Conservation (phyloP, 768 basidiomycete genomes). For the Atractiella rhizophila region DNA sequence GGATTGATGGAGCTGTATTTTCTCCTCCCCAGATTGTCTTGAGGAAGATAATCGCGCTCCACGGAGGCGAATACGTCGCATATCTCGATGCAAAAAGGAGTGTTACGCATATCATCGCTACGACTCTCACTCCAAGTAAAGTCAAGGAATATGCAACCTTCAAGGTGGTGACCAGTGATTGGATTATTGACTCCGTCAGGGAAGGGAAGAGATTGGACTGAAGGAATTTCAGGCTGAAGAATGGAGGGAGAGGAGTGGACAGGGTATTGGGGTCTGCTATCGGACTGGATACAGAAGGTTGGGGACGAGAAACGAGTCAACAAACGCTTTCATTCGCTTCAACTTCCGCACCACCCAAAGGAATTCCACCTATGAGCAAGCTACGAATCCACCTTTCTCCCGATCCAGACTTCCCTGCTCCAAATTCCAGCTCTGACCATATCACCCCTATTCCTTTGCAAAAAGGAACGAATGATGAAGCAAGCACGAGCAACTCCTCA, state of each 20-base stretch:
- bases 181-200: constrained; percentile 60
- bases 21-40: constrained; percentile 58
- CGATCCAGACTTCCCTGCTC: no score
- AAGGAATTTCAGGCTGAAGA: constrained; percentile 34
- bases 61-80: constrained; percentile 61
- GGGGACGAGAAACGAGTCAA: not conserved
- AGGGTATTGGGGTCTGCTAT: no score
- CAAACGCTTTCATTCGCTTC: not conserved
- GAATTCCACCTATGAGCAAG: no score
- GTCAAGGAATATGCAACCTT: constrained; percentile 63
- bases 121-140: constrained; percentile 70
- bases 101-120: constrained; percentile 80
- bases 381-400: no score
- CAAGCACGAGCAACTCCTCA: no score
- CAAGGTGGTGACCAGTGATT: constrained; percentile 70
- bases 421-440: no score
- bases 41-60: constrained; percentile 45
- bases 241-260: no score
- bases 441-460: no score
- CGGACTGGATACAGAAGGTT: no score
- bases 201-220: constrained; percentile 48
- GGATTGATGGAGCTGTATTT: constrained; percentile 32
- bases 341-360: no score
- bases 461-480: no score
- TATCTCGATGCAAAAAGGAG: constrained; percentile 55